Conservation (phyloP, 805 yeast species). For the Candida ascalaphidarum region DNA sequence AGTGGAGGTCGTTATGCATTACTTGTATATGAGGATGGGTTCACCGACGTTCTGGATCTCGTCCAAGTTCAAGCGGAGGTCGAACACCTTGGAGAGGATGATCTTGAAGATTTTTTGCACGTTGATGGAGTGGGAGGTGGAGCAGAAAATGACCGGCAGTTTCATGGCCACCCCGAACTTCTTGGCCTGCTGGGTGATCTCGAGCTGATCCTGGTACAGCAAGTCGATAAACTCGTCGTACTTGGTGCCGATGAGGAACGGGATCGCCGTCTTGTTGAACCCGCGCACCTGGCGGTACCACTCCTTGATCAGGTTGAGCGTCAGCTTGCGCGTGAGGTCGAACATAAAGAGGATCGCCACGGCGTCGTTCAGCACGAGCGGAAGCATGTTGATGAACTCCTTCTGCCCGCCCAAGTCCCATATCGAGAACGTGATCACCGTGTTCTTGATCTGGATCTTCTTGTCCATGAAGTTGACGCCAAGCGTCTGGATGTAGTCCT, state of each 20-base stretch:
- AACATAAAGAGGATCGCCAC: slow-evolving; percentile 84
- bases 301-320: slow-evolving; percentile 81
- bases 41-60: slow-evolving; percentile 86
- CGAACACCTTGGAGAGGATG: slow-evolving; percentile 84
- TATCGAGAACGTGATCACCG: slow-evolving; percentile 82
- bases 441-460: slow-evolving; percentile 71
- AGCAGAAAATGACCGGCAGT: slow-evolving; percentile 77
- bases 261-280: slow-evolving; percentile 83
- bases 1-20: background rate
- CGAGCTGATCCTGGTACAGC: slow-evolving; percentile 73
- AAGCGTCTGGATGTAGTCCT: slow-evolving; percentile 84
- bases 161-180: slow-evolving; percentile 86
- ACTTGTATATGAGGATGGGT: slow-evolving; percentile 69
- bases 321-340: slow-evolving; percentile 80
- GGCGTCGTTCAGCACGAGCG: slow-evolving; percentile 85
- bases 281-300: slow-evolving; percentile 94
- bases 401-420: slow-evolving; percentile 97
- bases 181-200: slow-evolving; percentile 74
- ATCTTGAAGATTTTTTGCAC: slow-evolving; percentile 91
- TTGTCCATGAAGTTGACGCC: slow-evolving; percentile 96
- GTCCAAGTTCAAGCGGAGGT: slow-evolving; percentile 70
- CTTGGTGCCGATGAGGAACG: slow-evolving; percentile 87
- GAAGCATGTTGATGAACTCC: slow-evolving; percentile 92
- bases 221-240: slow-evolving; percentile 80
- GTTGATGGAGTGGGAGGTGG: slow-evolving; percentile 86